phyloP scores from a whole-genome alignment of 306 rosid species.

The Macrotyloma uniflorum region DNA sequence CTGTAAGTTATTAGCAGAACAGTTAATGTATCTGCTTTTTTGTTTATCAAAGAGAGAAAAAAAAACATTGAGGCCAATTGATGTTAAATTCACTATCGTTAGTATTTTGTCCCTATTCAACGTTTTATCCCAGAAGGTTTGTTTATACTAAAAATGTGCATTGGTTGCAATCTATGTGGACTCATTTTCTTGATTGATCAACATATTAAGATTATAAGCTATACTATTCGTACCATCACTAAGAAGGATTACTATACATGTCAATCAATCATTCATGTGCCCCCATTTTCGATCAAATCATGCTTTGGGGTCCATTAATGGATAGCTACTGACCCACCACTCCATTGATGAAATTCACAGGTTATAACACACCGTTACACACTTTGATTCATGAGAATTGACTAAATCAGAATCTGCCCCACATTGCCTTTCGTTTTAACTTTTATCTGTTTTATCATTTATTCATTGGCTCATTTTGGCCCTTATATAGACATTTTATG shows the following conservation, averaged over 20 bases:
- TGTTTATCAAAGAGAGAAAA: neutral
- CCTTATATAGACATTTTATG: neutral
- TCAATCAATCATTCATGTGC: conserved; percentile 38
- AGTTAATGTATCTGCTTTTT: neutral
- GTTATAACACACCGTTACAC: conserved; percentile 43
- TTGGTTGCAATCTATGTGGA: conserved; percentile 19
- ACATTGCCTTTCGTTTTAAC: conserved; percentile 31
- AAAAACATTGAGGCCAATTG: neutral
- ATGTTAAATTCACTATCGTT: neutral
- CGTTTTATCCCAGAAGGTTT: neutral
- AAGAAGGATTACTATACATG: conserved; percentile 20
- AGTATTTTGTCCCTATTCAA: neutral
- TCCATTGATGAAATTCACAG: conserved; percentile 60
- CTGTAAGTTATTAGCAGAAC: neutral
- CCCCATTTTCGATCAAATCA: conserved; percentile 44
- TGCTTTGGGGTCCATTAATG: conserved; percentile 45
- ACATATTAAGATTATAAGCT: neutral
- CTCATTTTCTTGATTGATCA: conserved; percentile 26
- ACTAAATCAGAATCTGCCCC: conserved; percentile 49
- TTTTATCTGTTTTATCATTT: conserved; percentile 30
- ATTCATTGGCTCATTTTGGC: conserved; percentile 21
- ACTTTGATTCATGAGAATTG: conserved; percentile 48
- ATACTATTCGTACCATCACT: conserved; percentile 29
- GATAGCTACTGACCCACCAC: conserved; percentile 49
- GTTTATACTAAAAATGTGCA: neutral